Evolutionary conservation across 352 stramenopile species (phyloP), one percentile per base, ranked within the genome.

Genomic region (Phytophthora pluvialis): DNA sequence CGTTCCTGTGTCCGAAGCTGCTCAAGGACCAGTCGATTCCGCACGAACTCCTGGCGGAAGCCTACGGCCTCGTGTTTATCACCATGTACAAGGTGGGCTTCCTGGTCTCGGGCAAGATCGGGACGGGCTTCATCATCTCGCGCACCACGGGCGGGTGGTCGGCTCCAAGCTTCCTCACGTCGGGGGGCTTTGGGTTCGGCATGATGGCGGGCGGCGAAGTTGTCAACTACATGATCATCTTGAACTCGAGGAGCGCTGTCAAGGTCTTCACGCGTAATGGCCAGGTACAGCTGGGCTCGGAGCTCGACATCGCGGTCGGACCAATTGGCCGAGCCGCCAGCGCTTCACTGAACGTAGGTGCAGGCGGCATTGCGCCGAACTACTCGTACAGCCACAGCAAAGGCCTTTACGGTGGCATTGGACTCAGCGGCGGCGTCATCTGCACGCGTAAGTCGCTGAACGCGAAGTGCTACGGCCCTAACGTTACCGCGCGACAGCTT

Each of bases 21-120:
- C 70, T 93, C 13, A 88, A 91, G 60, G 85, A 93, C 60, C 85
- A 91, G 69, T 91, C 85, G n/a, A 93, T 93, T 56, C 85, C 85
- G 21, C 72, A 78, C 46, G 82, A 93, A 45, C 72, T 93, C 42
- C 63, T 93, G 39, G 65, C 86, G 3, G 85, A 93, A 73, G 85
- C 85, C 1, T 82, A 91, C 54, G 85, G 85, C 28, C 63, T 93
- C 5, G 79, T 91, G 49, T 93, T 93, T 64, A 62, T 93, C 33
- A 93, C 85, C 18, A 85, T 93, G 40, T 93, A 93, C 75, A 93
- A 93, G 48, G 67, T 88, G 35, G 85, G 85, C 38, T 91, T 93
- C 46, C 56, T 93, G 16, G 87, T 93, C 56, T 90, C 85, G 26
- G 85, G 82, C 48, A 93, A 93, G 57, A 73, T 88, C 48, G 85